Conservation (phyloP, 140 eudicot genomes). For the Ambrosia hybrid region DNA sequence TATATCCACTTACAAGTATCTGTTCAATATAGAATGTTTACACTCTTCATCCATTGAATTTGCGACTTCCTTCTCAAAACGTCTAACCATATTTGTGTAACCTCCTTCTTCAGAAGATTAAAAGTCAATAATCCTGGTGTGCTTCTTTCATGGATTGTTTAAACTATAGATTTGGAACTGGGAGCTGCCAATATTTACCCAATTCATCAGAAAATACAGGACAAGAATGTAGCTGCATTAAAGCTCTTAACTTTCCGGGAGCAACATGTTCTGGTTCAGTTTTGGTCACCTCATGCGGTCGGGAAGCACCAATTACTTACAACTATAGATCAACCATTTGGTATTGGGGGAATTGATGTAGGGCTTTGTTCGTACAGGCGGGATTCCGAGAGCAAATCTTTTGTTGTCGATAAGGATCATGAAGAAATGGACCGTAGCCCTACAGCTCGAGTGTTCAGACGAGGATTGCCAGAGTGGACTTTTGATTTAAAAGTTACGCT, state of each 20-base stretch:
- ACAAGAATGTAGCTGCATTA: constrained; percentile 16
- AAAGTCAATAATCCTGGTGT: neutral
- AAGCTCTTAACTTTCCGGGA: constrained; percentile 24
- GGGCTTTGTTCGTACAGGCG: constrained; percentile 27
- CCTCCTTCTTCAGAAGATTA: too few relatives aligned
- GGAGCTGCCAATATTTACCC: neutral
- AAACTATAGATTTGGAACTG: neutral
- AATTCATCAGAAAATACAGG: neutral
- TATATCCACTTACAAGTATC: too few relatives aligned
- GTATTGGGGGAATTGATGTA: constrained; percentile 11
- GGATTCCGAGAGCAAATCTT: constrained; percentile 3
- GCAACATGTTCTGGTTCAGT: constrained; percentile 25
- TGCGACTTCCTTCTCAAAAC: too few relatives aligned
- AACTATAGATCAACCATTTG: constrained; percentile 32
- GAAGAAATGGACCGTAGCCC: constrained; percentile 23
- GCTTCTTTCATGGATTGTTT: neutral
- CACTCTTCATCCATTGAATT: too few relatives aligned
- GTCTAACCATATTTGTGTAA: too few relatives aligned
- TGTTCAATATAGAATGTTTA: too few relatives aligned
- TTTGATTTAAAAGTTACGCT: constrained; percentile 20
- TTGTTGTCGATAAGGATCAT: constrained; percentile 10
- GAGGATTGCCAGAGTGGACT: constrained; percentile 33
- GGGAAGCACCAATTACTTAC: constrained; percentile 25
- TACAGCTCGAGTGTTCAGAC: constrained; percentile 23
- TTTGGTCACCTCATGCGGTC: constrained; percentile 22